Conservation (phyloP, 176 grass and related monocot genomes). For the Avena sativa region DNA sequence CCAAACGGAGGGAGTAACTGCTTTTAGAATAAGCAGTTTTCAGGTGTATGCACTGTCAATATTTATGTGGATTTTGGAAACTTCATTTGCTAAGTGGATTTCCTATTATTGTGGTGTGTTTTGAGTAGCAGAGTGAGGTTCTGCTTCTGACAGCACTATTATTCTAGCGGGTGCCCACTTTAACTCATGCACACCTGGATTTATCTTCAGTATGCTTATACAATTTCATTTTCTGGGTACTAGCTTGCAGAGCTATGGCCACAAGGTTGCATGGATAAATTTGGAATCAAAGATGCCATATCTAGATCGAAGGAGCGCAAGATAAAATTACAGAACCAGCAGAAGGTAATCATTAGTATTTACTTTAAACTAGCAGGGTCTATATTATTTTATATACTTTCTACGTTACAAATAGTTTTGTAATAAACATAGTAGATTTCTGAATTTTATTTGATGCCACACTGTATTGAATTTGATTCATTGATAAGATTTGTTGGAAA, state of each 20-base stretch:
- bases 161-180: conserved; percentile 5
- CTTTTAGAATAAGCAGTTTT: conserved; percentile 8
- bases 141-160: neutral
- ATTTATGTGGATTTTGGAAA: neutral
- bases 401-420: neutral
- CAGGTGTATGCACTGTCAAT: neutral
- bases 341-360: conserved; percentile 65
- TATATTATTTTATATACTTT: neutral
- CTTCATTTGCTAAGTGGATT: neutral
- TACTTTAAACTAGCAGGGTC: neutral
- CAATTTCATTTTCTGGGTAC: conserved; percentile 31
- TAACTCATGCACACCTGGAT: conserved; percentile 10
- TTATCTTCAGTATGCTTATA: conserved; percentile 30
- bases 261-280: conserved; percentile 93
- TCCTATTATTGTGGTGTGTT: conserved; percentile 17
- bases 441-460: neutral
- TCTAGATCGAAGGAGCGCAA: conserved; percentile 85
- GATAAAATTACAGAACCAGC: conserved; percentile 61
- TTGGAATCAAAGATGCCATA: conserved; percentile 98
- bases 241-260: conserved; percentile 98
- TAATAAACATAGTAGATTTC: neutral
- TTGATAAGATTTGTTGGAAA: neutral
- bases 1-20: neutral
- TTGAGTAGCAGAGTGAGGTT: conserved; percentile 5
- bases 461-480: neutral